Conservation (phyloP, 2,329 filamentous ascomycete species). For the Ceratocystis papillata region DNA sequence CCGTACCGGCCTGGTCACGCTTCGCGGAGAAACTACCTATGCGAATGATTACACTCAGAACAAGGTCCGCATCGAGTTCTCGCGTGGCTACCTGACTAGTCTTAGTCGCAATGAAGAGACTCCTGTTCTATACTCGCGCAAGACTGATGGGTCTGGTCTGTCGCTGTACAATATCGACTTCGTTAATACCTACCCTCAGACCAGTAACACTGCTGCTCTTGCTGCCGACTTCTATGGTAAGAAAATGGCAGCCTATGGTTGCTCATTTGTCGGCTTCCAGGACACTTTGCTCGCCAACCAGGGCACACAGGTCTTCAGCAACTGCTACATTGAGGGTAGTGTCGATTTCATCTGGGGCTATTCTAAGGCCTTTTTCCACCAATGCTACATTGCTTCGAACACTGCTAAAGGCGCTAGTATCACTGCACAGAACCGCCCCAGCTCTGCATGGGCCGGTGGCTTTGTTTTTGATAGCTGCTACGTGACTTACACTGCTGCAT, state of each 20-base stretch:
- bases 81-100: conserved; percentile 23
- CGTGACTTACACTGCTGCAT: conserved; percentile 20
- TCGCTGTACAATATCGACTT: conserved; percentile 55
- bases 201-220: conserved; percentile 40
- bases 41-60: conserved; percentile 45
- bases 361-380: conserved; percentile 32
- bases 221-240: conserved; percentile 29
- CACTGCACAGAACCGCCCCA: conserved; percentile 30
- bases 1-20: conserved; percentile 41
- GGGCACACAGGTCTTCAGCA: conserved; percentile 40
- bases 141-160: conserved; percentile 38
- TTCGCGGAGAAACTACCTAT: conserved; percentile 49
- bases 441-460: conserved; percentile 29
- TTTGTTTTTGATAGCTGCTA: conserved; percentile 31
- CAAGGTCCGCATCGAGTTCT: conserved; percentile 43
- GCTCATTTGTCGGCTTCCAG: conserved; percentile 39
- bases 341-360: conserved; percentile 35
- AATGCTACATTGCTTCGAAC: conserved; percentile 34
- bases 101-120: conserved; percentile 41
- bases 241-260: conserved; percentile 32
- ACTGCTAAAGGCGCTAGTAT: conserved; percentile 30
- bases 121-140: conserved; percentile 31
- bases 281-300: conserved; percentile 40
- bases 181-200: conserved; percentile 38
- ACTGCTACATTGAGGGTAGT: conserved; percentile 37